Conservation (phyloP, 192 early-diverging fungal genomes). For the Linderina pennispora region DNA sequence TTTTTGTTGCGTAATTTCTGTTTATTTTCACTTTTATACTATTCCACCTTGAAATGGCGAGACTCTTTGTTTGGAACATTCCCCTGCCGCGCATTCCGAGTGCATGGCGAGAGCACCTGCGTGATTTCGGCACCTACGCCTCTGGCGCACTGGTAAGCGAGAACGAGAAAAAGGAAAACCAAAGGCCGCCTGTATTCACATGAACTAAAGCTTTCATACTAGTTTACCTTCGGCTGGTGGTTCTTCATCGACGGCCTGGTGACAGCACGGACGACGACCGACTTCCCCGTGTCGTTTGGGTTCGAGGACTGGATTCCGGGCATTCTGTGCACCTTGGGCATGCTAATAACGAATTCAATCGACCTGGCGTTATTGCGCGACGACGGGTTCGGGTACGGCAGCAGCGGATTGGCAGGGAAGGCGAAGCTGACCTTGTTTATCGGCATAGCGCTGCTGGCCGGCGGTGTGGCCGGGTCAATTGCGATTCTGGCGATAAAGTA, state of each 20-base stretch:
- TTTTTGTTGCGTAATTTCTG: not conserved
- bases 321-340: conserved; percentile 44
- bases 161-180: no score
- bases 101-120: conserved; percentile 29
- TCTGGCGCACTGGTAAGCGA: conserved; percentile 29
- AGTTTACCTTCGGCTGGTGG: conserved; percentile 50
- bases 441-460: conserved; percentile 48
- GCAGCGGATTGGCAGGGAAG: conserved; percentile 34
- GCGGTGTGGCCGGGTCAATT: conserved; percentile 47
- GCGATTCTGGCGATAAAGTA: conserved; percentile 49
- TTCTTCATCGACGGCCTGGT: conserved; percentile 51
- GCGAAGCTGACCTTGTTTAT: conserved; percentile 50
- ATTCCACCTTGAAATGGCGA: conserved; percentile 14
- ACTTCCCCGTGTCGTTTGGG: conserved; percentile 28
- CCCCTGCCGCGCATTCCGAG: conserved; percentile 39
- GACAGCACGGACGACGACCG: conserved; percentile 15
- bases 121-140: conserved; percentile 41
- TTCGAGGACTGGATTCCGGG: conserved; percentile 50
- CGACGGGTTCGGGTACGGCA: conserved; percentile 43
- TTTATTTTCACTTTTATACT: conserved; percentile 1
- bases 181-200: not conserved
- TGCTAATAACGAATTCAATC: conserved; percentile 50
- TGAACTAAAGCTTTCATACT: not conserved
- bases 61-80: conserved; percentile 44
- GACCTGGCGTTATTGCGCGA: conserved; percentile 45